Evolutionary conservation across 345 rosid genomes (phyloP).

Genomic region (Arabidopsis thaliana): TAIR10.1 NC_003070.9:22403001-22403500

Average conservation of each 20-base stretch:
- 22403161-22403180: constrained; percentile 80
- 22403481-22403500: background rate
- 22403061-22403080: constrained; percentile 85
- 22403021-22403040: constrained; percentile 72
- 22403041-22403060: constrained; percentile 86
- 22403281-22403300: constrained; percentile 63
- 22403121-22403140: background rate
- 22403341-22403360: constrained; percentile 63
- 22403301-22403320: constrained; percentile 69
- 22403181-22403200: constrained; percentile 75
- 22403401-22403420: constrained; percentile 2
- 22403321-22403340: constrained; percentile 73
- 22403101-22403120: constrained; percentile 12
- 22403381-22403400: constrained; percentile 3
- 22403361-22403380: constrained; percentile 68
- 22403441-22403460: background rate
- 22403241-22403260: constrained; percentile 72
- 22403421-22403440: constrained; percentile 6
- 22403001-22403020: constrained; percentile 68
- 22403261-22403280: constrained; percentile 61
- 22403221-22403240: constrained; percentile 78
- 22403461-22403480: background rate
- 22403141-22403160: constrained; percentile 3
- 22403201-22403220: constrained; percentile 88
- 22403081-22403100: constrained; percentile 56